Evolutionary conservation across 192 early-diverging fungal species (phyloP).

Genomic region (Physocladia obscura): DNA sequence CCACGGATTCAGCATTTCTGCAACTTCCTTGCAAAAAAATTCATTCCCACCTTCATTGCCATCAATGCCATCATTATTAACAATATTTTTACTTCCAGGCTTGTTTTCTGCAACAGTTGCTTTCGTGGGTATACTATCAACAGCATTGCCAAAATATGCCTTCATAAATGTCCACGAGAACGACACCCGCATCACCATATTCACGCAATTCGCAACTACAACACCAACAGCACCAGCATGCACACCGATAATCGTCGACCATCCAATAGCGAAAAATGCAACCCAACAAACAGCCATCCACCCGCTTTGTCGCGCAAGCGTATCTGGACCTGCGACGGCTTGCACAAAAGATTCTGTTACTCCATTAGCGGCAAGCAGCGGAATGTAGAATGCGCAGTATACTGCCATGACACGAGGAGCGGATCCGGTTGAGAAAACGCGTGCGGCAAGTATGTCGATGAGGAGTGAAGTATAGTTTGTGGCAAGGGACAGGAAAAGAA

Average conservation of each 20-base stretch:
- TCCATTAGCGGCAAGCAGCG: constrained; percentile 92
- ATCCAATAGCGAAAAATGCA: constrained; percentile 63
- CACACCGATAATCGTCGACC: constrained; percentile 56
- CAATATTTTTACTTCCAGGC: background rate
- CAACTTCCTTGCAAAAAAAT: background rate
- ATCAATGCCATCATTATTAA: background rate
- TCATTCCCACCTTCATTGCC: constrained; percentile 7
- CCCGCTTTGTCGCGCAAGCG: constrained; percentile 60
- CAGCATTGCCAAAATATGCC: constrained; percentile 47
- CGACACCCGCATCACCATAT: constrained; percentile 73
- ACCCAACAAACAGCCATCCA: constrained; percentile 78
- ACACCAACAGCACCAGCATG: constrained; percentile 67
- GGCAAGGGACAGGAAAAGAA: constrained; percentile 78
- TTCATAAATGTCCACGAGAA: constrained; percentile 70
- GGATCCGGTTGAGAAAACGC: constrained; percentile 37
- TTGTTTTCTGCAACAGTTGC: background rate
- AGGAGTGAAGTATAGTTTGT: constrained; percentile 75
- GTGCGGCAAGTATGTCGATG: constrained; percentile 64
- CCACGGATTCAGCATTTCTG: constrained; percentile 2
- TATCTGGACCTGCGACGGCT: constrained; percentile 69
- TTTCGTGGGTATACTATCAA: background rate
- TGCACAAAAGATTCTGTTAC: constrained; percentile 93
- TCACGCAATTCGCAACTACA: constrained; percentile 82
- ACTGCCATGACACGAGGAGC: constrained; percentile 57
- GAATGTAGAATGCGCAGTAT: constrained; percentile 85